Base-by-base conservation (phyloP, 306 rosid species). In the Fragaria iinumae region DNA sequence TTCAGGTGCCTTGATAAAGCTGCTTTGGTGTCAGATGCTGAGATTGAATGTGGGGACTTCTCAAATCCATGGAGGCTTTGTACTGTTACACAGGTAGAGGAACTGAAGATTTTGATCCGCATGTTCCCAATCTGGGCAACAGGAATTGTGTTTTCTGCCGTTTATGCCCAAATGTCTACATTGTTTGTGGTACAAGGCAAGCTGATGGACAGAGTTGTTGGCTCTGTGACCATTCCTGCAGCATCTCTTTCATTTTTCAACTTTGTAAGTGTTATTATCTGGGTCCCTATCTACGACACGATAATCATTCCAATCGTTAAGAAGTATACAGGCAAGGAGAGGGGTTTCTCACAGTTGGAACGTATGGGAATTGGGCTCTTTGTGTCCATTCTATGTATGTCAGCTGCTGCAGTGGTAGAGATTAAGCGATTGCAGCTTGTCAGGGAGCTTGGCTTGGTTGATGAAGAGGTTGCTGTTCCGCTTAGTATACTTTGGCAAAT, bases 1-100 rank as follows among this genome's bases (percentile, higher is more conserved):
- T 44, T 45, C 73, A 84, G 87, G 74, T 84, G 77, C 63, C 81
- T 84, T 62, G 87, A 84, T 64, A 84, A 84, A 73, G 87, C 87
- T 8, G 74, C 84, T 32, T 34, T 72, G 14, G 34, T 80, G 1
- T 67, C 87, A n/a, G 74, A 36, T 7, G 27, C 39, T 8, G 82
- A 77, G 56, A 69, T 38, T 32, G 55, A 55, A 32, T 2, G 3
- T 45, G 77, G 77, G 36, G 66, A 76, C 41, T 39, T 49, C 64
- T 62, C 23, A 4, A 65, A 62, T 71, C 82, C 84, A 7, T 76
- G 87, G 84, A 79, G 66, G 65, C 84, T 80, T n/a, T 84, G 87
- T 39, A 76, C 82, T 2, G 80, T 80, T 49, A 80, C 79, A 56
- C 84, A 80, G 27, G 82, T 80, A 66, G 87, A 84, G 64, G 83